Conservation (phyloP, 2,329 filamentous ascomycete genomes). For the Fusarium mundagurra region DNA sequence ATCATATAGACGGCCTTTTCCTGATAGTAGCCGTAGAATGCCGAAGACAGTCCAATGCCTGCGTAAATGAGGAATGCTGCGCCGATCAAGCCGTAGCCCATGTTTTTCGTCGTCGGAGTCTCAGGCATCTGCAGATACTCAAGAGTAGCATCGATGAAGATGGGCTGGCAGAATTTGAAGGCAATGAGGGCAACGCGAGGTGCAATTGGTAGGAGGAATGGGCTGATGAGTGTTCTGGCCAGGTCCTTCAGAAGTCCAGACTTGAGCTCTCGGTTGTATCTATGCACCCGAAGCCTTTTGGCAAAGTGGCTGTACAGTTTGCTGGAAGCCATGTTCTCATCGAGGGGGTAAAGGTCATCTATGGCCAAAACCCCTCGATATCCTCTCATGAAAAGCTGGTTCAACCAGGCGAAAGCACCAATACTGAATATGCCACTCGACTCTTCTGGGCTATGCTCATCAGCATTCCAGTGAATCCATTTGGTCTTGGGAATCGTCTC, state of each 20-base stretch:
- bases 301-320: slow-evolving; percentile 33
- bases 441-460: slow-evolving; percentile 52
- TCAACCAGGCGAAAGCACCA: slow-evolving; percentile 49
- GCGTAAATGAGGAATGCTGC: slow-evolving; percentile 52
- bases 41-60: slow-evolving; percentile 52
- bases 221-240: slow-evolving; percentile 44
- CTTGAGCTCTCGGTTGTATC: slow-evolving; percentile 30
- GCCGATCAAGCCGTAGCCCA: slow-evolving; percentile 56
- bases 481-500: slow-evolving; percentile 52
- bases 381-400: slow-evolving; percentile 49
- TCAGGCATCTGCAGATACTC: slow-evolving; percentile 45
- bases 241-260: slow-evolving; percentile 46
- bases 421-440: slow-evolving; percentile 48
- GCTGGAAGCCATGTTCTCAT: slow-evolving; percentile 40
- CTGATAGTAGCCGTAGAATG: slow-evolving; percentile 53
- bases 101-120: slow-evolving; percentile 24
- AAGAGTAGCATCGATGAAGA: slow-evolving; percentile 54
- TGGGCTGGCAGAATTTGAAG: slow-evolving; percentile 55
- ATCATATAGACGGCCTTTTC: slow-evolving; percentile 47
- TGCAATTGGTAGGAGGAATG: slow-evolving; percentile 48
- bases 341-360: slow-evolving; percentile 50
- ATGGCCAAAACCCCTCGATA: slow-evolving; percentile 47
- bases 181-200: slow-evolving; percentile 52
- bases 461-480: slow-evolving; percentile 51
- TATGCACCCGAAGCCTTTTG: slow-evolving; percentile 38